Evolutionary conservation across 495 filamentous ascomycete species (phyloP).

Genomic region (Hypoxylon lienhwacheense): DNA sequence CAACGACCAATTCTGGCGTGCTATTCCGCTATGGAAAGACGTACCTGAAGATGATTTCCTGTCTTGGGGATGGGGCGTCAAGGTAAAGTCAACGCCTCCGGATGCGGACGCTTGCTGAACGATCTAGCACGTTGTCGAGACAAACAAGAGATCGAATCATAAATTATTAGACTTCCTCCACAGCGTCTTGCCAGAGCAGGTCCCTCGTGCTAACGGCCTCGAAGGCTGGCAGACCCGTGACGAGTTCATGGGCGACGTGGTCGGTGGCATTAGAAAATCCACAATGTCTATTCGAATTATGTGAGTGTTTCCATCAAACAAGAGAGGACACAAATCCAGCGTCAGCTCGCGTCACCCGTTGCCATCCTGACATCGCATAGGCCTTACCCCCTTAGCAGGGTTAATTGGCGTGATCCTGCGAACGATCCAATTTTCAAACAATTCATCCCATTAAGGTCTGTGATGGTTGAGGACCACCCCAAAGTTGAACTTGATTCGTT

Average conservation of each 20-base stretch:
- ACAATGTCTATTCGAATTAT: constrained; percentile 58
- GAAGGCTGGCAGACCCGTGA: constrained; percentile 47
- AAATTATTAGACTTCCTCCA: constrained; percentile 37
- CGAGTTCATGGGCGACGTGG: constrained; percentile 56
- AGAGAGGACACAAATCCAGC: background rate
- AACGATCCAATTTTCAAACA: constrained; percentile 58
- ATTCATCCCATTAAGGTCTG: constrained; percentile 55
- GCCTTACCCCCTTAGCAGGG: constrained; percentile 56
- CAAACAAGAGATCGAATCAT: constrained; percentile 1
- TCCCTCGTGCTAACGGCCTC: constrained; percentile 41
- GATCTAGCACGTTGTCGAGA: constrained; percentile 28
- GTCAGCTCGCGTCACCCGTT: background rate
- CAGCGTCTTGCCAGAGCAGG: constrained; percentile 47
- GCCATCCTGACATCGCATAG: constrained; percentile 38
- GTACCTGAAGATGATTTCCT: constrained; percentile 21
- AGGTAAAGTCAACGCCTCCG: constrained; percentile 10
- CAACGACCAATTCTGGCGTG: constrained; percentile 26
- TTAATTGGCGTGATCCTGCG: constrained; percentile 58
- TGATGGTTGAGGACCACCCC: constrained; percentile 54
- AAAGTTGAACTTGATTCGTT: constrained; percentile 48
- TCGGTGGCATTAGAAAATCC: constrained; percentile 49
- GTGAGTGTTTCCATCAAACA: constrained; percentile 33
- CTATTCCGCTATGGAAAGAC: constrained; percentile 17
- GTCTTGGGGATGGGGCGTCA: constrained; percentile 31
- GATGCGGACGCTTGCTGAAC: background rate